Evolutionary conservation across 163 green algal genomes (phyloP).

Genomic region (Picocystis sp.): DNA sequence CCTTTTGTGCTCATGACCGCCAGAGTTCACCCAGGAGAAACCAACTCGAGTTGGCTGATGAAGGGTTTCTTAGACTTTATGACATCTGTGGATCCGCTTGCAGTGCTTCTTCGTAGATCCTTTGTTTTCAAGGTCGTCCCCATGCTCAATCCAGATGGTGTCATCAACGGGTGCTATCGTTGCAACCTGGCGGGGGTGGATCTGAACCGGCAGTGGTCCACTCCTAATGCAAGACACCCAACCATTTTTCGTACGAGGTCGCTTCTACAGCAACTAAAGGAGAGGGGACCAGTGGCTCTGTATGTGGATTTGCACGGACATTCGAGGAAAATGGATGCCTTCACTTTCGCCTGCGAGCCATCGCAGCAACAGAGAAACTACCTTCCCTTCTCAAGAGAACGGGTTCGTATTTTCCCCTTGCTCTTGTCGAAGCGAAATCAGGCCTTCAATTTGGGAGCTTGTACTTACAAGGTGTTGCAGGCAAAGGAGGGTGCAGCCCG

Average conservation of each 20-base stretch:
- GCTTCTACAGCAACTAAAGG: conserved; percentile 28
- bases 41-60: conserved; percentile 37
- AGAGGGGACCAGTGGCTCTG: conserved; percentile 27
- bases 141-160: conserved; percentile 61
- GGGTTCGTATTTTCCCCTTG: conserved; percentile 5
- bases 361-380: not conserved
- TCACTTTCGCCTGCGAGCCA: conserved; percentile 41
- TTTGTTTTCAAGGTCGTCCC: conserved; percentile 53
- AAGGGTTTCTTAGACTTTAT: conserved; percentile 40
- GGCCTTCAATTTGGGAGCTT: conserved; percentile 25
- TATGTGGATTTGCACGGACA: conserved; percentile 55
- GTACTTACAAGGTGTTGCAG: conserved; percentile 37
- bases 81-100: conserved; percentile 24
- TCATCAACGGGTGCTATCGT: conserved; percentile 36
- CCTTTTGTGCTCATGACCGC: conserved; percentile 27
- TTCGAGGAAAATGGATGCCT: conserved; percentile 36
- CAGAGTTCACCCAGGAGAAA: conserved; percentile 48
- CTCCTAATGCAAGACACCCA: conserved; percentile 27
- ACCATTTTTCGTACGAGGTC: conserved; percentile 22
- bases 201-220: conserved; percentile 42
- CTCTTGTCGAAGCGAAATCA: conserved; percentile 1
- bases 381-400: not conserved
- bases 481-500: conserved; percentile 41
- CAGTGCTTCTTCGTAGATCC: conserved; percentile 18
- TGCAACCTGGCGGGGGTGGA: conserved; percentile 40